A percentile compares a stretch with the other conserved stretches of the same genome.
Evolutionary conservation across 768 basidiomycete genomes (phyloP).

Genomic region (Xanthoconium purpureum): DNA sequence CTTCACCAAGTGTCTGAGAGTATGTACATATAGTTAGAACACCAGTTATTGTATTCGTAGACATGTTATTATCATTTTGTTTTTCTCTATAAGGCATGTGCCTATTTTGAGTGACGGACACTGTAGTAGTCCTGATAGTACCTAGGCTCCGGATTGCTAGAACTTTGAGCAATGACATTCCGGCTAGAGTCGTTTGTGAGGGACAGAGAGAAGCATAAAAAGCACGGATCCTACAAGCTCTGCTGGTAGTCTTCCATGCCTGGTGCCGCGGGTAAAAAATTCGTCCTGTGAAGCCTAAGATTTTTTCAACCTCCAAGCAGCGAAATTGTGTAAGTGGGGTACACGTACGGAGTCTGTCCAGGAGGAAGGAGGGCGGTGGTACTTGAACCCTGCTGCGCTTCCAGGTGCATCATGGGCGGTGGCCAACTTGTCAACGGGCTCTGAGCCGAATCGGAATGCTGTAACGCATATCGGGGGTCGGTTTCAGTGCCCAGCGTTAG

Average conservation of each 20-base stretch:
- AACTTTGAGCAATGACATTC: neutral
- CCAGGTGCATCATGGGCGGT: neutral
- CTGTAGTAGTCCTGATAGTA: constrained; percentile 10
- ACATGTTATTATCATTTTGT: too few species aligned
- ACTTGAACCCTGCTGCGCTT: constrained; percentile 5
- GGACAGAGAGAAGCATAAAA: neutral
- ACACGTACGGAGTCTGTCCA: constrained; percentile 13
- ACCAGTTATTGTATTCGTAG: too few species aligned
- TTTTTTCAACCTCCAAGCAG: neutral
- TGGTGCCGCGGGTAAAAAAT: neutral
- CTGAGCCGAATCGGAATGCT: constrained; percentile 1
- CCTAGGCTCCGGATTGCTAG: neutral
- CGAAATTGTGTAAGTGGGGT: neutral
- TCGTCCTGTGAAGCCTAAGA: constrained; percentile 5
- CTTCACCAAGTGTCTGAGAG: too few species aligned
- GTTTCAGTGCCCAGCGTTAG: neutral
- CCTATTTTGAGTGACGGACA: too few species aligned
- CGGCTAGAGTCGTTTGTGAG: constrained; percentile 12
- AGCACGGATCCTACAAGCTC: constrained; percentile 13
- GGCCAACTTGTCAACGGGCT: constrained; percentile 4
- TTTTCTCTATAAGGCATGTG: too few species aligned
- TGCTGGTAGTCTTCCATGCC: constrained; percentile 5
- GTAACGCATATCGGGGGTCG: constrained; percentile 2
- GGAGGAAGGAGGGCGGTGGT: neutral
- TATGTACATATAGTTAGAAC: too few species aligned